phyloP scores from a whole-genome alignment of 2,329 filamentous ascomycete species.

The Colletotrichum scovillei region DNA sequence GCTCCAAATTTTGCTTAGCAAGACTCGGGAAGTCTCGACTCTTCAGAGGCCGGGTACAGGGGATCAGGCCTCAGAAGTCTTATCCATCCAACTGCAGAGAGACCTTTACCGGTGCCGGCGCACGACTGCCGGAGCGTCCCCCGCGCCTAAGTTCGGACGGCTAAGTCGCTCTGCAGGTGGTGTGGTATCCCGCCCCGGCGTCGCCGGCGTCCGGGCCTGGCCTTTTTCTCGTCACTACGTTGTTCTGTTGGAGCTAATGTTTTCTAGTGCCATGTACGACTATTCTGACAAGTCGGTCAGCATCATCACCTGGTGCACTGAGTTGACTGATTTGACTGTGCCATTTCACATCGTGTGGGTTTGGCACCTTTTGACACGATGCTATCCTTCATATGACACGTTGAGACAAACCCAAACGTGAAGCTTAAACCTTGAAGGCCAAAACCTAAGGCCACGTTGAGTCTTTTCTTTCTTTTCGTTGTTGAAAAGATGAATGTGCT shows the following conservation, averaged over 20 bases:
- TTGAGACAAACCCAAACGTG: constrained; percentile 7
- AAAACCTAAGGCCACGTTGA: neutral
- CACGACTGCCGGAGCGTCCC: neutral
- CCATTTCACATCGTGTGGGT: neutral
- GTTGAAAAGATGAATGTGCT: neutral
- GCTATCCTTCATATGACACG: neutral
- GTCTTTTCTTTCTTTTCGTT: neutral
- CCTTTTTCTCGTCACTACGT: neutral
- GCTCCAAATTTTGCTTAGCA: neutral
- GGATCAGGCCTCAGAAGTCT: neutral
- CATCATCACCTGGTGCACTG: neutral
- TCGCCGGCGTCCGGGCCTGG: constrained; percentile 20
- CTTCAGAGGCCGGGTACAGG: neutral
- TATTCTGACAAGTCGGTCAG: neutral
- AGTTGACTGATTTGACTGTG: neutral
- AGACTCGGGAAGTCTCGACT: neutral
- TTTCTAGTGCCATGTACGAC: neutral
- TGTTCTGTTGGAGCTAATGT: neutral
- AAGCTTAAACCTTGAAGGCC: constrained; percentile 11
- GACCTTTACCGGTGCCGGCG: constrained; percentile 18
- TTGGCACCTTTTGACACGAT: neutral
- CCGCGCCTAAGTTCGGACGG: constrained; percentile 21
- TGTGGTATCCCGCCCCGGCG: constrained; percentile 25
- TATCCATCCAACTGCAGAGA: neutral
- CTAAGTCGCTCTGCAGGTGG: neutral